Evolutionary conservation across 164 flowering plant species (phyloP).

Genomic region (Stephania japonica): DNA sequence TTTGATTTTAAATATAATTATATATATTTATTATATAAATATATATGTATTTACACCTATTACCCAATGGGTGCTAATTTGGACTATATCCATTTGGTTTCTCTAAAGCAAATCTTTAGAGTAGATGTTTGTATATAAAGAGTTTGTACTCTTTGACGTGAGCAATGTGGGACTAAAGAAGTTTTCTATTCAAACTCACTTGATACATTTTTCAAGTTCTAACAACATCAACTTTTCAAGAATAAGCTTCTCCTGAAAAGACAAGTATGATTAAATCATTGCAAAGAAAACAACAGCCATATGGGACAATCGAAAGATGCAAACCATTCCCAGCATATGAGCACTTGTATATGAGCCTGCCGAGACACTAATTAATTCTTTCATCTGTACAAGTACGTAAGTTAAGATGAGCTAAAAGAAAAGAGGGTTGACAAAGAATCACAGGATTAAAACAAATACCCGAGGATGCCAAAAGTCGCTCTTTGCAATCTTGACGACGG

Average conservation of each 20-base stretch:
- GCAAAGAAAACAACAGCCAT: not conserved
- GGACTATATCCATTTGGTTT: no score
- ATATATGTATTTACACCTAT: no score
- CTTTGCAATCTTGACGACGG: conserved; percentile 47
- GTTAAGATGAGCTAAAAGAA: conserved; percentile 6
- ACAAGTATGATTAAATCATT: conserved; percentile 10
- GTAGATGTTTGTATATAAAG: no score
- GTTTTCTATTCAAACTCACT: no score
- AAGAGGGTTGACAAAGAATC: not conserved
- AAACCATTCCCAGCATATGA: conserved; percentile 78
- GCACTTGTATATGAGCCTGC: conserved; percentile 65
- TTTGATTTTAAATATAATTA: no score
- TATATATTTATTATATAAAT: no score
- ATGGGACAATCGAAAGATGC: conserved; percentile 7
- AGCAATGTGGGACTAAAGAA: no score
- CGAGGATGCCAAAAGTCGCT: conserved; percentile 89
- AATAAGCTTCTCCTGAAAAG: conserved; percentile 65
- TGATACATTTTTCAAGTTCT: no score
- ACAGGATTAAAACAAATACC: conserved; percentile 31
- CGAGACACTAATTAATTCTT: conserved; percentile 68
- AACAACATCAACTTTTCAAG: conserved; percentile 61
- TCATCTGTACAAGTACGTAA: conserved; percentile 37
- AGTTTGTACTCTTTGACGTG: no score
- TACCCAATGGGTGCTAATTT: no score
- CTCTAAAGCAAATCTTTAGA: no score